These are phyloP conservation scores for Aspergillus sp. DNA, from an alignment of 2,329 filamentous ascomycete species.

Conservation along the genomic window DNA sequence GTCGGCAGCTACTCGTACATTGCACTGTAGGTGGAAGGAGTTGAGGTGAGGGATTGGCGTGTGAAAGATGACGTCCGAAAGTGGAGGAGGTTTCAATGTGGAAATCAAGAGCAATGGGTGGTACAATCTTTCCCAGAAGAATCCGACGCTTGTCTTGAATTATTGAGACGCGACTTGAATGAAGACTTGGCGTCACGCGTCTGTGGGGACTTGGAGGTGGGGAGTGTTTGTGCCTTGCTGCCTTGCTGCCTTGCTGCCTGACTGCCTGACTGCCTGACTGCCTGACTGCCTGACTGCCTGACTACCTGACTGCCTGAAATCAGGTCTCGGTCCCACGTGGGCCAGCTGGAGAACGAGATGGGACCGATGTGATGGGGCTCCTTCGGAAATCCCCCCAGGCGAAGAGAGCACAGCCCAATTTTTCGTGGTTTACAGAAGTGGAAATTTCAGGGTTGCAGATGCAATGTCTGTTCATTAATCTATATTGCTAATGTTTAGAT, in stretches of 20 bases:
- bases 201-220: constrained; percentile 15
- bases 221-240: neutral
- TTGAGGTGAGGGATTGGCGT: neutral
- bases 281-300: constrained; percentile 3
- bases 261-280: constrained; percentile 10
- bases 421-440: neutral
- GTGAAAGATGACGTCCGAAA: neutral
- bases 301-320: constrained; percentile 15
- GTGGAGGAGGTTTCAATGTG: neutral
- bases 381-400: constrained; percentile 8
- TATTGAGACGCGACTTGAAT: constrained; percentile 19
- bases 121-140: neutral
- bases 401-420: neutral
- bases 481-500: constrained; percentile 45
- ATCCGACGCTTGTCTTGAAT: constrained; percentile 9
- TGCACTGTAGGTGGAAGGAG: constrained; percentile 1
- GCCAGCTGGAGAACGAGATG: neutral
- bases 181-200: constrained; percentile 34
- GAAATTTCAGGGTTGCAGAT: constrained; percentile 1
- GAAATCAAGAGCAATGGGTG: neutral
- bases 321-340: neutral
- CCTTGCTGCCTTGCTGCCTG: constrained; percentile 10
- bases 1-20: constrained; percentile 27
- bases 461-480: constrained; percentile 26
- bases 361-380: neutral